These are phyloP conservation scores for Colletotrichum scovillei DNA, from an alignment of 2,329 filamentous ascomycete genomes.

Conservation along the genomic window DNA sequence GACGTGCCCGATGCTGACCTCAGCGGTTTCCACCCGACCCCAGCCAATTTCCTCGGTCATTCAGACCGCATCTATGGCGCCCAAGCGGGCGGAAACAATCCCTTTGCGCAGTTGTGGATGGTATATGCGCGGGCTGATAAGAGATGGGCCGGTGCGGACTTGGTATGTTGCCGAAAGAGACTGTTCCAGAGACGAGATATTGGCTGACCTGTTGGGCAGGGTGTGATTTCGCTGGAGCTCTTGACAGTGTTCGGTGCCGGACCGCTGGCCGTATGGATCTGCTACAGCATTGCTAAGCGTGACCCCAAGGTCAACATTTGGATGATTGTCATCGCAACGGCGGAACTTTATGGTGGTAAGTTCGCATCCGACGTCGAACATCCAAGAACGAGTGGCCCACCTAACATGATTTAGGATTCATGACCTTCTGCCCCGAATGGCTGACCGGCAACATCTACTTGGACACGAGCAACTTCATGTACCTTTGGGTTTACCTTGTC, in stretches of 20 bases:
- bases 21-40: slow-evolving; percentile 56
- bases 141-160: slow-evolving; percentile 72
- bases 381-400: background rate
- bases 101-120: slow-evolving; percentile 74
- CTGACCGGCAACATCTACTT: slow-evolving; percentile 71
- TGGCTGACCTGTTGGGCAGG: slow-evolving; percentile 44
- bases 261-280: slow-evolving; percentile 68
- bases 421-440: slow-evolving; percentile 80
- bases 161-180: slow-evolving; percentile 51
- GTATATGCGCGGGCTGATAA: slow-evolving; percentile 74
- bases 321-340: slow-evolving; percentile 74
- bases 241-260: slow-evolving; percentile 73
- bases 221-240: slow-evolving; percentile 73
- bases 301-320: slow-evolving; percentile 67
- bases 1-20: slow-evolving; percentile 47
- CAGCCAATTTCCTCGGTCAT: slow-evolving; percentile 63
- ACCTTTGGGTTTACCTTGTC: slow-evolving; percentile 73
- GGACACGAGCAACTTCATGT: slow-evolving; percentile 75
- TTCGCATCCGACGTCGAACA: background rate
- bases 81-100: slow-evolving; percentile 65
- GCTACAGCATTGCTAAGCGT: slow-evolving; percentile 68
- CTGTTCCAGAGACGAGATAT: background rate
- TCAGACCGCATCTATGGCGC: slow-evolving; percentile 65
- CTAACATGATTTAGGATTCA: slow-evolving; percentile 62
- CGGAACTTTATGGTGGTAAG: slow-evolving; percentile 73